Base-by-base conservation (phyloP, 2,329 filamentous ascomycete species). In the Cladosporium sp. region DNA sequence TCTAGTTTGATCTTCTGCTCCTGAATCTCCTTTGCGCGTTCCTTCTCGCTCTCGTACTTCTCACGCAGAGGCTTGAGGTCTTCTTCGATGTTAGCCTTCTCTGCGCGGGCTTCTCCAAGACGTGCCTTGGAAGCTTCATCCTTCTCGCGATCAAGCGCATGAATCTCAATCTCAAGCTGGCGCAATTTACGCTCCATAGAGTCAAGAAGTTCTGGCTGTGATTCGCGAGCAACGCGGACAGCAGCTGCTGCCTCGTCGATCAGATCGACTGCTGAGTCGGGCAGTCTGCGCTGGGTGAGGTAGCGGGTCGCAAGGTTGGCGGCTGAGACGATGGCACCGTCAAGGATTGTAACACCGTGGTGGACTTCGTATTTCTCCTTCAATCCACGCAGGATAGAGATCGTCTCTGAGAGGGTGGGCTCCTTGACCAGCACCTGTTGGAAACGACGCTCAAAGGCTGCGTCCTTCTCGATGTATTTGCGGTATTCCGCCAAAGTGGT, bases 291-390 rank as follows among this genome's bases (percentile, higher is more conserved):
- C 51, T 88, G 87, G 1, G 94, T 99, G 56, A 99, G 86, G 69
- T 99, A 99, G 59, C 94, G 88, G 50, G 93, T 90, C 14, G 94
- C 94, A 55, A 99, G 84, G 58, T 87, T 95, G n/a, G 94, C 90
- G 5, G 94, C 85, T 51, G 92, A 84, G 15, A 99, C 93, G 62
- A 99, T 89, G 63, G 94, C 94, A 69, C 88, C 91, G 70, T 99
- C 94, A 43, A 93, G 86, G 65, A 99, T 99, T 65, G 87, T 97
- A 69, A 99, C 94, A 81, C 93, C 92, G 74, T 99, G 94, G 75
- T 99, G 94, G 51, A 96, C 90, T 77, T 99, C 94, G 76, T 97
- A 99, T 73, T 92, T 91, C 74, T 97, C 93, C 80, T 97, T 99
- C 63, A 99, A 80, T 71, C 94, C 94, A 81, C 94, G 90, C n/a